phyloP scores from a whole-genome alignment of 1,284 basidiomycete genomes.

The Schizopora paradoxa region DNA sequence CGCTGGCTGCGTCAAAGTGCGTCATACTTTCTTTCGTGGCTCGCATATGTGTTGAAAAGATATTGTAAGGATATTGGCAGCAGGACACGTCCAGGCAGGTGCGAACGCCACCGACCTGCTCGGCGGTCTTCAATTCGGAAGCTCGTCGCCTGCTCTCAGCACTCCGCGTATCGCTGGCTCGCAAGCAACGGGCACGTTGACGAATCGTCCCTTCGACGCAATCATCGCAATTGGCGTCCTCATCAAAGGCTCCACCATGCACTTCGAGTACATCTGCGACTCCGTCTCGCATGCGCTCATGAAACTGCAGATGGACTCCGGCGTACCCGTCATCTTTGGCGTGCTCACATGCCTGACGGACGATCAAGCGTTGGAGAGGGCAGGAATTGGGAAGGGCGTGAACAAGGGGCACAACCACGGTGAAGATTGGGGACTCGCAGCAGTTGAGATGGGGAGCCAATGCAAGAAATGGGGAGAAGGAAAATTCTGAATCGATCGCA shows the following conservation, averaged over 20 bases:
- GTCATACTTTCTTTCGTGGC: slow-evolving; percentile 22
- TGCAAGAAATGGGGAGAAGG: slow-evolving; percentile 73
- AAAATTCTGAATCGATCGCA: slow-evolving; percentile 46
- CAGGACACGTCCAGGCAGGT: slow-evolving; percentile 73
- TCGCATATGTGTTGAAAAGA: not conserved
- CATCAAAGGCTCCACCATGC: slow-evolving; percentile 97
- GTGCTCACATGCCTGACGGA: slow-evolving; percentile 92
- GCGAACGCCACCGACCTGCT: slow-evolving; percentile 76
- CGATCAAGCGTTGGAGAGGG: slow-evolving; percentile 90
- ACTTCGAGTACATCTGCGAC: slow-evolving; percentile 98
- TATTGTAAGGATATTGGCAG: slow-evolving; percentile 68
- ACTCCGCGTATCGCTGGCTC: too few species aligned
- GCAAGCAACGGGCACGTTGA: slow-evolving; percentile 31
- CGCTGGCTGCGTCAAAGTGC: slow-evolving; percentile 77
- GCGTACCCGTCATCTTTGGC: slow-evolving; percentile 95
- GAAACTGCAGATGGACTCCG: slow-evolving; percentile 89
- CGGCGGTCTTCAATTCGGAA: slow-evolving; percentile 53
- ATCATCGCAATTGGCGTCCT: slow-evolving; percentile 96
- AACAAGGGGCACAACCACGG: slow-evolving; percentile 88
- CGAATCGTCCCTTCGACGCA: slow-evolving; percentile 80
- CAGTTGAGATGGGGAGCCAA: slow-evolving; percentile 86
- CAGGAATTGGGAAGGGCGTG: slow-evolving; percentile 68
- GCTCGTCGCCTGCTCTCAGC: slow-evolving; percentile 43
- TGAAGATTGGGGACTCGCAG: slow-evolving; percentile 93
- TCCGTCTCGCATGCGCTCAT: slow-evolving; percentile 90